Percentiles rank a stretch among this genome's conserved stretches.
Evolutionary conservation across 2,329 filamentous ascomycete genomes (phyloP).

Genomic region (Fonsecaea pedrosoi): DNA sequence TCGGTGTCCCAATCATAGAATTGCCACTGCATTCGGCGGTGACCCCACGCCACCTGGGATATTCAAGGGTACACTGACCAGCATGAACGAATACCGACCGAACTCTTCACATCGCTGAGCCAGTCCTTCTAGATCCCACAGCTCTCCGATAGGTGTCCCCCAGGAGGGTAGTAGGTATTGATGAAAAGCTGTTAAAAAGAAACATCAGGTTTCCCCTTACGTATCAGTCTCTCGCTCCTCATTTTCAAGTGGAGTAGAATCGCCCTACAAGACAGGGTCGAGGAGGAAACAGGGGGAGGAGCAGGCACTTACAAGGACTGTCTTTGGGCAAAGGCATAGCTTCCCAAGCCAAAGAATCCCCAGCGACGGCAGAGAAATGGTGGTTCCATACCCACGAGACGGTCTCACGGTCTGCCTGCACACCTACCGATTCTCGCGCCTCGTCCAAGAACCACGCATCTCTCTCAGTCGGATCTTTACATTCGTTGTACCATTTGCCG

Average conservation of each 20-base stretch:
- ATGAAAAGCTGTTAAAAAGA: conserved; percentile 8
- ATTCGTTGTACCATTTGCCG: conserved; percentile 32
- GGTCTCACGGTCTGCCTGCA: conserved; percentile 41
- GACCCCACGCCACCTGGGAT: conserved; percentile 32
- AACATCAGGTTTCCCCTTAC: background rate
- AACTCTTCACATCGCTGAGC: conserved; percentile 45
- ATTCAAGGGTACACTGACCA: conserved; percentile 56
- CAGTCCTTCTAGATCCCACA: conserved; percentile 49
- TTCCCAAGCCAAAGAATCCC: conserved; percentile 43
- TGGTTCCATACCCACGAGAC: conserved; percentile 44
- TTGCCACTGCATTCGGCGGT: conserved; percentile 25
- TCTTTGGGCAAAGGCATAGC: conserved; percentile 5
- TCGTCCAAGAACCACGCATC: conserved; percentile 28
- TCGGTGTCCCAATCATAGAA: background rate
- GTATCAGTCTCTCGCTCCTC: too few relatives aligned
- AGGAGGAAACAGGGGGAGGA: background rate
- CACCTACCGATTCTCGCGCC: conserved; percentile 27
- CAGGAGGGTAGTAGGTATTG: conserved; percentile 35
- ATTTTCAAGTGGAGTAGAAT: too few relatives aligned
- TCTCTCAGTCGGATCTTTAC: conserved; percentile 20
- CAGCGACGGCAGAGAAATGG: conserved; percentile 44
- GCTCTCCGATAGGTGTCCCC: conserved; percentile 39
- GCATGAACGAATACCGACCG: conserved; percentile 53
- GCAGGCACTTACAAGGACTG: conserved; percentile 35
- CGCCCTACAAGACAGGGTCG: too few relatives aligned